Percentiles rank a stretch among this genome's conserved stretches.
Evolutionary conservation across 257 asterid species (phyloP).

Genomic region (Forsythia viridissima): DNA sequence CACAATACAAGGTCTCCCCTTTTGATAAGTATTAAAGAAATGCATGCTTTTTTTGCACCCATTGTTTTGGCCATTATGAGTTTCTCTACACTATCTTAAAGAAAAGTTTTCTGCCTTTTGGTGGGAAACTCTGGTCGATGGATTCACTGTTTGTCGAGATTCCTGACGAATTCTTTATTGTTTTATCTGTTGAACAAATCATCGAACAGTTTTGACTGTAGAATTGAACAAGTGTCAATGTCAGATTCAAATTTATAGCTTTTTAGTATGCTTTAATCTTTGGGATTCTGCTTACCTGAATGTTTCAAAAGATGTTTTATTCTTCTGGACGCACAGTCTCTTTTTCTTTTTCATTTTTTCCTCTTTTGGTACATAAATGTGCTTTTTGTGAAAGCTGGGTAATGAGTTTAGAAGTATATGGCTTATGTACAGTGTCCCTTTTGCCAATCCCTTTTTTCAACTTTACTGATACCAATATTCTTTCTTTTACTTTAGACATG

Average conservation of each 20-base stretch:
- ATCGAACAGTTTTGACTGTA: conserved; percentile 28
- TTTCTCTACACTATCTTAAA: conserved; percentile 21
- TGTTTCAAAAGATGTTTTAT: conserved; percentile 41
- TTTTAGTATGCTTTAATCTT: conserved; percentile 32
- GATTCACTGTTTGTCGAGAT: conserved; percentile 22
- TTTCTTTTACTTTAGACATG: conserved; percentile 19
- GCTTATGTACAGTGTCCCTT: neutral
- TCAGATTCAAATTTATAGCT: conserved; percentile 23
- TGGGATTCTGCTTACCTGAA: conserved; percentile 37
- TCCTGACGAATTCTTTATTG: conserved; percentile 25
- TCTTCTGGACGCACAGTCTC: conserved; percentile 24
- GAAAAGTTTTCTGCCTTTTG: conserved; percentile 21
- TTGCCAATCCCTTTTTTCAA: conserved; percentile 14
- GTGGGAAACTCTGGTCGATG: conserved; percentile 5
- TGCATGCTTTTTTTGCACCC: conserved; percentile 7
- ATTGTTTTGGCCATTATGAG: conserved; percentile 27
- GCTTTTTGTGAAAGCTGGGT: conserved; percentile 32
- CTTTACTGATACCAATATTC: conserved; percentile 26
- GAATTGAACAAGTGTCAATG: conserved; percentile 35
- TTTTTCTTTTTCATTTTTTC: conserved; percentile 17
- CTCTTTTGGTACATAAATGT: conserved; percentile 13
- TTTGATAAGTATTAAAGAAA: neutral
- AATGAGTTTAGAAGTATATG: conserved; percentile 3
- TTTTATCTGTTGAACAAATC: conserved; percentile 44
- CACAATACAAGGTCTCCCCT: neutral